phyloP scores from a whole-genome alignment of 2,329 filamentous ascomycete species.

The Aaosphaeria arxii region DNA sequence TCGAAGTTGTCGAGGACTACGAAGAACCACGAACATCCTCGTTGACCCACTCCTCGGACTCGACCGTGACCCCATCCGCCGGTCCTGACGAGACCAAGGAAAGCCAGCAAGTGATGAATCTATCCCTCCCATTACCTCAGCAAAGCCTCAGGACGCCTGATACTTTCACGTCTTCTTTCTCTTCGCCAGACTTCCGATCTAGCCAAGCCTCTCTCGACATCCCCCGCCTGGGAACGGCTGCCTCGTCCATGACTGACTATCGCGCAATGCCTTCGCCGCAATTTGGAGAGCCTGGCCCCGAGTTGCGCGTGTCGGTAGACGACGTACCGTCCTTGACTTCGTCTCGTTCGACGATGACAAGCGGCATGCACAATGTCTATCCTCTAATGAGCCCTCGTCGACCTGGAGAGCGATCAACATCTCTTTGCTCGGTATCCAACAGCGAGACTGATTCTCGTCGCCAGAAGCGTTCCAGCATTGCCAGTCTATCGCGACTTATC shows the following conservation, averaged over 20 bases:
- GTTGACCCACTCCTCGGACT: conserved; percentile 50
- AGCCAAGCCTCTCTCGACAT: conserved; percentile 66
- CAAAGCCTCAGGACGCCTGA: conserved; percentile 63
- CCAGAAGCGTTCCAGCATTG: conserved; percentile 71
- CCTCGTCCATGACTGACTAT: conserved; percentile 71
- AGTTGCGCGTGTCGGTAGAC: conserved; percentile 67
- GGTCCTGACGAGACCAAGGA: conserved; percentile 31
- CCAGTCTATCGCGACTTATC: conserved; percentile 72
- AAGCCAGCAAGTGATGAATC: conserved; percentile 33
- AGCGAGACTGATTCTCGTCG: conserved; percentile 52
- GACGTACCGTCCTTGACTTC: conserved; percentile 74
- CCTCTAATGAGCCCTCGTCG: conserved; percentile 42
- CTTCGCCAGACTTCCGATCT: conserved; percentile 63
- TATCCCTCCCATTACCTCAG: conserved; percentile 37
- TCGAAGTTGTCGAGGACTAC: conserved; percentile 45
- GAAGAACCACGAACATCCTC: conserved; percentile 50
- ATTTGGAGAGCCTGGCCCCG: conserved; percentile 71
- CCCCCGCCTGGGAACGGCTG: conserved; percentile 70
- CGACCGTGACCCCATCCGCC: conserved; percentile 41
- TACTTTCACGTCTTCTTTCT: conserved; percentile 55
- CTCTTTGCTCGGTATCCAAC: conserved; percentile 38
- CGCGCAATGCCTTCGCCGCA: conserved; percentile 68
- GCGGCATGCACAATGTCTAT: conserved; percentile 60
- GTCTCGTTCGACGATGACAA: conserved; percentile 72
- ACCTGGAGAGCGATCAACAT: conserved; percentile 38